Base-by-base conservation (phyloP, 2,329 filamentous ascomycete genomes). In the Capronia americana region DNA sequence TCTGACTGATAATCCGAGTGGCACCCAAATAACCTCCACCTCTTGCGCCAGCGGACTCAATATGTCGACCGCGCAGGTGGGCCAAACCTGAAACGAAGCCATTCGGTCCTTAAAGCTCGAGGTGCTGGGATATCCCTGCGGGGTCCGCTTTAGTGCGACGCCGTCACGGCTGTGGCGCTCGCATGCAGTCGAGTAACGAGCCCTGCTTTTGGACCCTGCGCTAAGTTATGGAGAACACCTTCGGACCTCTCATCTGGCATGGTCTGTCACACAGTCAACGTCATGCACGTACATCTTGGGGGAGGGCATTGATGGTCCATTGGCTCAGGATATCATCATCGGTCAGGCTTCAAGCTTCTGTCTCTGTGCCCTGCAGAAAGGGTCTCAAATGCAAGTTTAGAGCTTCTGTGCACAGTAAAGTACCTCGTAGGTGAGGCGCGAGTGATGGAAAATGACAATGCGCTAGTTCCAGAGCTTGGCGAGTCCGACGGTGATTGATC, bases 1-100 rank as follows among this genome's bases (percentile, higher is more conserved):
- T 44, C 14, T n/a, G 38, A 44, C 38, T n/a, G 2, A 17, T n/a
- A 8, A 8, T 44, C 48, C 2, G 23, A 51, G 20, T 51, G 20
- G 48, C 20, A 28, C 48, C 12, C 48, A 17, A 51, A 12, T 23
- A 24, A 28, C 20, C 48, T 14, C 24, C 24, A 12, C 23, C 23
- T 51, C 24, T 23, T 26, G 3, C 24, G 23, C 48, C 23, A 14
- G 48, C 48, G 5, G 48, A 6, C 14, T 51, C 24, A 55, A 12
- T 2, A 55, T 10, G 50, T 48, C 50, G 44, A 44, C 55, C 57
- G 44, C 17, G 10, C 11, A 28, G 32, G 58, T 60, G 59, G 63
- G 30, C 53, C 54, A 24, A 61, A 63, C 64, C 63, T 69, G 66
- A 69, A 69, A 69, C 66, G 63, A 57, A 44, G 60, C 66, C 60